Evolutionary conservation across 2,329 filamentous ascomycete genomes (phyloP), one percentile per base, ranked within the genome.

Genomic region (Colletotrichum sp.): DNA sequence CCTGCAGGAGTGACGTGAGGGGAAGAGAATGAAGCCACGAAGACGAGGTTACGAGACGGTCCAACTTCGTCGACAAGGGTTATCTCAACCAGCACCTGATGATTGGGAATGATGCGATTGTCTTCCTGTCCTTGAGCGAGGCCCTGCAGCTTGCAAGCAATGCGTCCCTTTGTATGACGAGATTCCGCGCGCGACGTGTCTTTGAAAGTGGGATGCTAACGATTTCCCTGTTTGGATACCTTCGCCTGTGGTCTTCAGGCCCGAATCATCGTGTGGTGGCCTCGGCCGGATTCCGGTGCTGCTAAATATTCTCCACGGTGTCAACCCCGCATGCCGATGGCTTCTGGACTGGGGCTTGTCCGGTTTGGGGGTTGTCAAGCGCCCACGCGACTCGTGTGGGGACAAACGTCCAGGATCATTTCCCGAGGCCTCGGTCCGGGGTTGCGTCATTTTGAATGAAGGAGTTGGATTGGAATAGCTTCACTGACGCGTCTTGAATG

Each of bases 261-360:
- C 65, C 31, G 51, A 55, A 66, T 31, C n/a, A n/a, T 61, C 54
- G 54, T 21, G 61, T 7, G 24, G 34, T 64, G 15, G 47, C 24
- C 65, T 70, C 70, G 66, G 70, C 51, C 29, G 34, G 66, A 64
- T 70, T 73, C 66, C 70, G 70, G 59, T 43, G 51, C 59, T 71
- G 43, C 59, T 73, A 18, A 64, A 38, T 64, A 59, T 65, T 70
- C 51, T 24, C 21, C 66, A 64, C 66, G 24, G 51, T 38, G 43
- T 36, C 15, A 61, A 73, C 70, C 70, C 70, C 66, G 70, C 70
- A 70, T 36, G 21, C 27, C 24, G 66, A 29, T 29, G 36, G 15
- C 38, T 61, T 29, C 43, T 43, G 59, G 47, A 15, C 21, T n/a
- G 18, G 43, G 29, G 47, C 47, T 55, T 57, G 43, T 61, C 54